Evolutionary conservation across 768 basidiomycete genomes (phyloP).

Genomic region (Mycena pura): DNA sequence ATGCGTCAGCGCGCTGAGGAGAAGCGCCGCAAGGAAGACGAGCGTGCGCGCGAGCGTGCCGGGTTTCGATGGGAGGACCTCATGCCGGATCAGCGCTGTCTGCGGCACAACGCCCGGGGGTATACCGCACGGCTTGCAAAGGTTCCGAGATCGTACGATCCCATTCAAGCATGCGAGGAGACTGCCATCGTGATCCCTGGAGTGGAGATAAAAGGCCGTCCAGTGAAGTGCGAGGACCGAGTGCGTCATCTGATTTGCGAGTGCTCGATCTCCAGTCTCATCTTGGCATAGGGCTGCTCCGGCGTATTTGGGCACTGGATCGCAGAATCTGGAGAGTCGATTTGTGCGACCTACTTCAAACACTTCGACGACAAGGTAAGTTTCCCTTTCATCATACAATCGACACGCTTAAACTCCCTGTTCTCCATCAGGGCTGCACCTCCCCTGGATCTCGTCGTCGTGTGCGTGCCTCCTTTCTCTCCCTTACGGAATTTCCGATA

Average conservation of each 20-base stretch:
- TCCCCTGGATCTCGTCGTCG: slow-evolving; percentile 14
- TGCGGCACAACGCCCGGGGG: slow-evolving; percentile 35
- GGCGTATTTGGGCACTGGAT: slow-evolving; percentile 34
- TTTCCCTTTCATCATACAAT: neutral
- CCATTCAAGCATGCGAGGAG: slow-evolving; percentile 11
- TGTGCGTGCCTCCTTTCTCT: slow-evolving; percentile 13
- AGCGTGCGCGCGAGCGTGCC: slow-evolving; percentile 28
- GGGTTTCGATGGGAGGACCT: slow-evolving; percentile 23
- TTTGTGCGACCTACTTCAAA: slow-evolving; percentile 32
- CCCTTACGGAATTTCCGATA: slow-evolving; percentile 5
- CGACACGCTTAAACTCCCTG: slow-evolving; percentile 1
- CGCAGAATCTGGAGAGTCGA: slow-evolving; percentile 33
- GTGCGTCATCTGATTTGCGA: neutral
- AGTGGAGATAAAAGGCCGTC: neutral
- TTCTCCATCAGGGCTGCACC: slow-evolving; percentile 24
- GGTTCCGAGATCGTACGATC: slow-evolving; percentile 31
- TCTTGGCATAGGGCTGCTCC: slow-evolving; percentile 9
- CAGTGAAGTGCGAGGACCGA: slow-evolving; percentile 10
- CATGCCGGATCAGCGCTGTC: slow-evolving; percentile 30
- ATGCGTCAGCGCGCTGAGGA: slow-evolving; percentile 1
- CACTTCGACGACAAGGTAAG: slow-evolving; percentile 38
- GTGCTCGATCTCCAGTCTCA: slow-evolving; percentile 1
- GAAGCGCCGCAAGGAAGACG: slow-evolving; percentile 24
- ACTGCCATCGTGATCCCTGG: slow-evolving; percentile 25
- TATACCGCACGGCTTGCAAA: slow-evolving; percentile 40